Conservation (phyloP, 441 rosid species). For the Hura crepitans region DNA sequence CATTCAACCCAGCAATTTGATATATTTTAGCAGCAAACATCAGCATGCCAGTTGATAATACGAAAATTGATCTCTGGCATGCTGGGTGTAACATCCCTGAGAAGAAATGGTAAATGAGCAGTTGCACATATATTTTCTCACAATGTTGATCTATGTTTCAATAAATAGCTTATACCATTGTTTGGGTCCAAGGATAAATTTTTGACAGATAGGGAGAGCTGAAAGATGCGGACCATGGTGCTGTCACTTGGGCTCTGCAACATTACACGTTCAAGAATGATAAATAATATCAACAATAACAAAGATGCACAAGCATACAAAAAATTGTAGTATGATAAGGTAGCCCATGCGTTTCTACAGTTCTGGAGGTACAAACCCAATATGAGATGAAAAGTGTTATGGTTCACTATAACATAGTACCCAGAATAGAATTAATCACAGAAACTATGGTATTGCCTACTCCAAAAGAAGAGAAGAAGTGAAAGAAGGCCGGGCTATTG, state of each 20-base stretch:
- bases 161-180: slow-evolving; percentile 45
- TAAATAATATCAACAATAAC: neutral
- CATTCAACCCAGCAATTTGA: slow-evolving; percentile 52
- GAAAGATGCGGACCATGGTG: slow-evolving; percentile 68
- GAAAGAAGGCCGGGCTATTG: too few species aligned
- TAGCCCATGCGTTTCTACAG: neutral
- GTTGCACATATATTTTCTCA: slow-evolving; percentile 15
- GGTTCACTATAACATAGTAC: neutral
- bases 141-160: slow-evolving; percentile 16
- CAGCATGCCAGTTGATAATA: slow-evolving; percentile 60
- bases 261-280: slow-evolving; percentile 8
- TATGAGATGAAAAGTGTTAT: neutral
- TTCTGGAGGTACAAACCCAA: neutral
- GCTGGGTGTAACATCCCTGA: slow-evolving; percentile 61
- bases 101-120: slow-evolving; percentile 18
- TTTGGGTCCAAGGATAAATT: slow-evolving; percentile 49
- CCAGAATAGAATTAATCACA: neutral
- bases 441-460: neutral
- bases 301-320: neutral
- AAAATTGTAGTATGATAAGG: neutral
- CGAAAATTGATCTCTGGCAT: slow-evolving; percentile 58
- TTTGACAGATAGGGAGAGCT: slow-evolving; percentile 73
- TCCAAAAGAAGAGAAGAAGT: neutral
- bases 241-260: slow-evolving; percentile 62
- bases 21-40: slow-evolving; percentile 76